Percentiles rank a stretch among this genome's conserved stretches.
Conservation (phyloP, 768 basidiomycete genomes). For the Suillus americanus region DNA sequence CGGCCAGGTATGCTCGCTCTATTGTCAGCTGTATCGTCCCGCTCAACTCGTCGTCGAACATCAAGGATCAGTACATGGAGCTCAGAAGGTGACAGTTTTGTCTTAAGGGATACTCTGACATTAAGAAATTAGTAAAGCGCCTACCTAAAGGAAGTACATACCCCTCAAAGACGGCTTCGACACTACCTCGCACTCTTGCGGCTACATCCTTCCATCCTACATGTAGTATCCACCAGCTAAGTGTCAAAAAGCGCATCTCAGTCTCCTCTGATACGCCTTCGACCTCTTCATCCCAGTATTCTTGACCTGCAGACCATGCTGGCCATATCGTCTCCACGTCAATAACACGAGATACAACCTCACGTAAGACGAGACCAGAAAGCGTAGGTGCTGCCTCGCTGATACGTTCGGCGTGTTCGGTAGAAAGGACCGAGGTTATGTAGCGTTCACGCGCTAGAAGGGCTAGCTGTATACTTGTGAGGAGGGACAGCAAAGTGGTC, state of each 20-base stretch:
- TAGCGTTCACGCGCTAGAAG: conserved; percentile 83
- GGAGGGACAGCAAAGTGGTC: conserved; percentile 79
- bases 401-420: conserved; percentile 58
- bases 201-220: conserved; percentile 89
- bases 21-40: conserved; percentile 45
- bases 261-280: conserved; percentile 58
- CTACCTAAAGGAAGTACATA: conserved; percentile 37
- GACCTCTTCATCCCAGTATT: conserved; percentile 29
- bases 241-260: conserved; percentile 78
- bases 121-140: conserved; percentile 3
- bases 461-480: conserved; percentile 84
- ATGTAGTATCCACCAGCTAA: conserved; percentile 92
- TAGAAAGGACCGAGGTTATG: conserved; percentile 61
- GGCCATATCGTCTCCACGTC: conserved; percentile 27
- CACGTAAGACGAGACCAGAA: conserved; percentile 24
- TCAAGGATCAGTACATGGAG: conserved; percentile 68
- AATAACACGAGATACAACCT: conserved; percentile 23
- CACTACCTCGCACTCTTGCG: conserved; percentile 67
- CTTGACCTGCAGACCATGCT: conserved; percentile 21
- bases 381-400: conserved; percentile 37
- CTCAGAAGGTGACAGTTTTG: conserved; percentile 67
- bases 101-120: conserved; percentile 79
- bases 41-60: conserved; percentile 76
- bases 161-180: conserved; percentile 85
- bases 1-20: not conserved